A percentile compares a stretch with the other conserved stretches of the same genome.
phyloP scores from a whole-genome alignment of 768 basidiomycete species.

The Lactarius indigo region DNA sequence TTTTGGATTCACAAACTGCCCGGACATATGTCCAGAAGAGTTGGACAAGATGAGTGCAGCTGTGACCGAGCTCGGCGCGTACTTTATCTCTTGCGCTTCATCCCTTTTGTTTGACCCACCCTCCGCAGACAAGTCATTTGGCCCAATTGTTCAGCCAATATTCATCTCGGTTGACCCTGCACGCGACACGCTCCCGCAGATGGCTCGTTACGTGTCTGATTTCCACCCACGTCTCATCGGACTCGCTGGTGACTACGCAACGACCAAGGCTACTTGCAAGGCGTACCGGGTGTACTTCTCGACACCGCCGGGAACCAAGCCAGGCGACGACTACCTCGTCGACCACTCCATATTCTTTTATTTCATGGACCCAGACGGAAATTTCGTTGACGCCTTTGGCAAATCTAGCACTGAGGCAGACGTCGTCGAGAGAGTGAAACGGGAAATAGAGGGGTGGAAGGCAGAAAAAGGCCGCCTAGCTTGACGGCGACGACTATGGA shows the following conservation, averaged over 20 bases:
- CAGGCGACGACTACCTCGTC: constrained; percentile 92
- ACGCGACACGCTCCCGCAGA: constrained; percentile 65
- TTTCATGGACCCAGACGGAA: constrained; percentile 92
- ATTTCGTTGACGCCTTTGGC: constrained; percentile 96
- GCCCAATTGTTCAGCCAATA: constrained; percentile 75
- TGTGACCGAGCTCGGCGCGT: constrained; percentile 67
- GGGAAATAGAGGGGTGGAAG: constrained; percentile 46
- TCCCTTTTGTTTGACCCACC: neutral
- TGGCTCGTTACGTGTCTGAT: constrained; percentile 67
- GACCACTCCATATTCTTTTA: constrained; percentile 98
- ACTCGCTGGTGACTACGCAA: constrained; percentile 80
- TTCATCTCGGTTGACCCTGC: constrained; percentile 98
- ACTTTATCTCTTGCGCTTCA: constrained; percentile 2
- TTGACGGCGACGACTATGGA: constrained; percentile 25
- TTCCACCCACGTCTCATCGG: constrained; percentile 92
- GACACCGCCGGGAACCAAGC: constrained; percentile 83
- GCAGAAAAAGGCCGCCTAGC: constrained; percentile 34
- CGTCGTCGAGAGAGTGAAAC: constrained; percentile 58
- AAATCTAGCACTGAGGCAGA: constrained; percentile 70
- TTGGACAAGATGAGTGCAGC: constrained; percentile 89
- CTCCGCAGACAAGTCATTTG: constrained; percentile 60
- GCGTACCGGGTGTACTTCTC: constrained; percentile 98
- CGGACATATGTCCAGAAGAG: constrained; percentile 98
- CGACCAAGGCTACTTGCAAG: constrained; percentile 86
- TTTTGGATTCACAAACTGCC: constrained; percentile 99